Conservation (phyloP, 2,329 filamentous ascomycete genomes). For the Geosmithia putterillii region DNA sequence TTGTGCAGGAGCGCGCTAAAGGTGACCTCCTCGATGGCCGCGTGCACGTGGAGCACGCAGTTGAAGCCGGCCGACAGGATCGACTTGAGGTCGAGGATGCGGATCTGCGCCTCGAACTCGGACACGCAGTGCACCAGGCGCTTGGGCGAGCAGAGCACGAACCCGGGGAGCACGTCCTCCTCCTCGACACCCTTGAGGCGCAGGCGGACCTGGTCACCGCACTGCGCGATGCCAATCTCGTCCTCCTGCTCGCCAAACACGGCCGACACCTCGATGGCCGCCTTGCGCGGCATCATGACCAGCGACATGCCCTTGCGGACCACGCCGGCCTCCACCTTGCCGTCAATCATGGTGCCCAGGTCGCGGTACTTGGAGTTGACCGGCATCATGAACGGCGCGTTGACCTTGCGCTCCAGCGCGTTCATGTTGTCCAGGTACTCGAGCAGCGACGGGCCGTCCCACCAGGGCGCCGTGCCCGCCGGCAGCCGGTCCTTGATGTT, state of each 20-base stretch:
- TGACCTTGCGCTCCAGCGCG: slow-evolving; percentile 86
- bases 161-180: slow-evolving; percentile 90
- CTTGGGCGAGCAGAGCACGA: slow-evolving; percentile 91
- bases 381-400: slow-evolving; percentile 99
- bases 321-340: slow-evolving; percentile 90
- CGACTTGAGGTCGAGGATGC: slow-evolving; percentile 85
- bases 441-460: slow-evolving; percentile 77
- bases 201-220: slow-evolving; percentile 88
- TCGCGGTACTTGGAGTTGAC: slow-evolving; percentile 93
- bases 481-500: slow-evolving; percentile 85
- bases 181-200: slow-evolving; percentile 92
- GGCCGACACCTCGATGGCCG: slow-evolving; percentile 67
- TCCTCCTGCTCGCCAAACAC: slow-evolving; percentile 96
- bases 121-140: slow-evolving; percentile 83
- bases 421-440: slow-evolving; percentile 94
- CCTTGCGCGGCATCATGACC: slow-evolving; percentile 92
- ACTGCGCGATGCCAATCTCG: slow-evolving; percentile 68
- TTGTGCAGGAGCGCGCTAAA: slow-evolving; percentile 83
- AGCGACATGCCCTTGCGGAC: slow-evolving; percentile 80
- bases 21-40: slow-evolving; percentile 94
- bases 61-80: slow-evolving; percentile 94
- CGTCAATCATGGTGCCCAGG: slow-evolving; percentile 94
- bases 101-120: slow-evolving; percentile 91
- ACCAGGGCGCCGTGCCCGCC: slow-evolving; percentile 68
- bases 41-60: slow-evolving; percentile 94